Evolutionary conservation across 1,284 basidiomycete species (phyloP).

Genomic region (Cryptococcus sp.): DNA sequence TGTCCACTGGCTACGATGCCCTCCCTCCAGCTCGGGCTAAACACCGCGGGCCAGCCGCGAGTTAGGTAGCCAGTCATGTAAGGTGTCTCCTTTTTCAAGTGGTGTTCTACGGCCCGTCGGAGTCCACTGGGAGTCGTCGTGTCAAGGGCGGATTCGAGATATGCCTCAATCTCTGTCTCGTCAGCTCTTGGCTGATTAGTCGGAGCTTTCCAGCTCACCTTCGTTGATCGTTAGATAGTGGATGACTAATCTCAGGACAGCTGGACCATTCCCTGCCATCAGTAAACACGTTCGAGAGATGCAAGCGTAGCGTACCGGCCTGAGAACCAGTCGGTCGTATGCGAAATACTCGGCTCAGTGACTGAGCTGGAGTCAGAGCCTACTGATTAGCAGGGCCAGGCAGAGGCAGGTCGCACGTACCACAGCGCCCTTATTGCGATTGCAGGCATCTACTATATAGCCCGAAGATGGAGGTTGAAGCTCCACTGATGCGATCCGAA

Average conservation of each 20-base stretch:
- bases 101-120: background rate
- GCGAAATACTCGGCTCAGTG: conserved; percentile 43
- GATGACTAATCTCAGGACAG: conserved; percentile 18
- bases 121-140: background rate
- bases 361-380: conserved; percentile 32
- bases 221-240: conserved; percentile 25
- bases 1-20: background rate
- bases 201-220: conserved; percentile 13
- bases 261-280: background rate
- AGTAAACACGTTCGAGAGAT: background rate
- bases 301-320: conserved; percentile 1
- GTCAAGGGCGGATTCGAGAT: background rate
- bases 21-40: background rate
- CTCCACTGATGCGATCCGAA: conserved; percentile 34
- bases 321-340: conserved; percentile 16
- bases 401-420: conserved; percentile 10
- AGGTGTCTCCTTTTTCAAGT: background rate
- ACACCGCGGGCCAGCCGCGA: background rate
- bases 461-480: conserved; percentile 12
- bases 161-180: background rate
- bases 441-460: conserved; percentile 20
- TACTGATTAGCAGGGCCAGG: conserved; percentile 5
- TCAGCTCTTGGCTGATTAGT: background rate
- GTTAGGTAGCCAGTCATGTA: background rate
- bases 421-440: conserved; percentile 17